Evolutionary conservation across 768 basidiomycete species (phyloP).

Genomic region (Dacryopinax spathularia): DNA sequence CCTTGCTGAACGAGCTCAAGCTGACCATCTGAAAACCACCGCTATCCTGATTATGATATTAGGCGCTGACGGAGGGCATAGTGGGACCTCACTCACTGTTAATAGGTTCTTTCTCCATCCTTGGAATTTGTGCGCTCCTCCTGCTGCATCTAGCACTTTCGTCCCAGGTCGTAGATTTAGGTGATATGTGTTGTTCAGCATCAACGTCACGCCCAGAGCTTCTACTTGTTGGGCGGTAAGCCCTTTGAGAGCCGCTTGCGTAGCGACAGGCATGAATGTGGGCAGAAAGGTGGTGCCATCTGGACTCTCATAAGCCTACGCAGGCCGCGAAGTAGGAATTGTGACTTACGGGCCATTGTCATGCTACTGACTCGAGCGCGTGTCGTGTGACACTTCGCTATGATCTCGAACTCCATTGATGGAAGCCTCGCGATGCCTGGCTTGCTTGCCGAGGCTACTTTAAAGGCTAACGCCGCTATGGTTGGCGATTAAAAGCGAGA

Average conservation of each 20-base stretch:
- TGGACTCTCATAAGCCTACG: slow-evolving; percentile 20
- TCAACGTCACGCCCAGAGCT: slow-evolving; percentile 53
- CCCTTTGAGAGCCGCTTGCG: slow-evolving; percentile 84
- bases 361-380: slow-evolving; percentile 73
- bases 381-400: slow-evolving; percentile 70
- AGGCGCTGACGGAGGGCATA: slow-evolving; percentile 1
- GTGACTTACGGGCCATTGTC: slow-evolving; percentile 57
- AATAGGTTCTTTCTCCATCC: slow-evolving; percentile 76
- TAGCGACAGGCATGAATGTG: slow-evolving; percentile 89
- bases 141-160: slow-evolving; percentile 52
- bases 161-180: slow-evolving; percentile 75
- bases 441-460: neutral
- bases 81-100: slow-evolving; percentile 39
- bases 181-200: slow-evolving; percentile 85
- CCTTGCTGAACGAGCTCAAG: slow-evolving; percentile 65
- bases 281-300: slow-evolving; percentile 73
- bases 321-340: neutral
- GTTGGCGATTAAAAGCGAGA: too few species aligned
- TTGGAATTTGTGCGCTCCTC: slow-evolving; percentile 82
- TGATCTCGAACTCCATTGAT: slow-evolving; percentile 59
- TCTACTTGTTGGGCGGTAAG: slow-evolving; percentile 77
- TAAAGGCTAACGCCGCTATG: neutral
- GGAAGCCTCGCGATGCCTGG: slow-evolving; percentile 3
- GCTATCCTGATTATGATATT: slow-evolving; percentile 44
- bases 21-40: slow-evolving; percentile 71